Percentiles rank a stretch among this genome's conserved stretches.
Conservation (phyloP, 345 rosid genomes). For the Luvunga scandens region DNA sequence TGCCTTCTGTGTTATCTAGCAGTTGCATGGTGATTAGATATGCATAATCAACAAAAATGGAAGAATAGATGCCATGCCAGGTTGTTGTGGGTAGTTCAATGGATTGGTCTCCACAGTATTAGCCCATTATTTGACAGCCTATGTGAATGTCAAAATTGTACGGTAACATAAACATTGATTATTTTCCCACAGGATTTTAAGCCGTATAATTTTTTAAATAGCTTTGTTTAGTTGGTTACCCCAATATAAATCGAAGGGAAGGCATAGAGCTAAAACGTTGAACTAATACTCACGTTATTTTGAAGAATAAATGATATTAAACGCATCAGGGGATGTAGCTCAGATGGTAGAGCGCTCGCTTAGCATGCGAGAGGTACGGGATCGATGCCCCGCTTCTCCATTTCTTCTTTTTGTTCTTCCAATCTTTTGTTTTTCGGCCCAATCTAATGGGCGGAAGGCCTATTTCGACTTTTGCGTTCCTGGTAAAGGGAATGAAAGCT, state of each 20-base stretch:
- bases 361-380: conserved; percentile 59
- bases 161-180: no score
- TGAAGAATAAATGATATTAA: no score
- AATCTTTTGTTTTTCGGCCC: background rate
- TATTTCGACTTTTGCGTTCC: no score
- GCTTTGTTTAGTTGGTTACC: background rate
- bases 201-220: no score
- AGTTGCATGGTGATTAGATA: background rate
- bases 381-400: conserved; percentile 25
- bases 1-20: background rate
- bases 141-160: no score
- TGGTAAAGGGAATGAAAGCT: no score
- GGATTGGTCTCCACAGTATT: background rate
- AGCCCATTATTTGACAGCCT: background rate
- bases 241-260: no score
- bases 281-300: no score
- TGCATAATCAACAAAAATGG: background rate
- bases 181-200: no score
- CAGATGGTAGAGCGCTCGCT: conserved; percentile 78
- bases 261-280: no score
- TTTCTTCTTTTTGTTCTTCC: background rate
- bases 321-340: conserved; percentile 46
- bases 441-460: background rate
- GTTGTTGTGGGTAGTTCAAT: background rate
- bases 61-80: background rate